Evolutionary conservation across 139 green algal genomes (phyloP).

Genomic region (Asterochloris sp.): DNA sequence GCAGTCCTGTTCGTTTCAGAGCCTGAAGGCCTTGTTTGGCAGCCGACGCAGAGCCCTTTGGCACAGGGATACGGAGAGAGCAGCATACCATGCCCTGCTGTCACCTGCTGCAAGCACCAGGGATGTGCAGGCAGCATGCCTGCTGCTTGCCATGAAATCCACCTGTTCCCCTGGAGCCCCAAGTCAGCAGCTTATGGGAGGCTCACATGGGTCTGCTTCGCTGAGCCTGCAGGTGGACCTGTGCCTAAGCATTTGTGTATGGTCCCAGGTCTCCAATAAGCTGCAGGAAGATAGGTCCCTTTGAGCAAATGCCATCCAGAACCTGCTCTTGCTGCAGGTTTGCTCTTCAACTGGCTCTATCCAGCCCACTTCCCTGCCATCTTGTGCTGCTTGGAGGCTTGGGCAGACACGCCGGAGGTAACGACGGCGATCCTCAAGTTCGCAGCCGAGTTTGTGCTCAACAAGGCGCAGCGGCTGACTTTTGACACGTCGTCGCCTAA

Average conservation of each 20-base stretch:
- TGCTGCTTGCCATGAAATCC: no score
- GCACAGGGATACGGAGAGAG: no score
- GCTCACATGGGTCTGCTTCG: neutral
- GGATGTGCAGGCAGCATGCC: no score
- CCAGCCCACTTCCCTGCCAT: conserved; percentile 82
- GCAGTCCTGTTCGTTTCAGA: neutral
- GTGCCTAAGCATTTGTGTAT: neutral
- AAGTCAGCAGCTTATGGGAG: neutral
- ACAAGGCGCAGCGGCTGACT: conserved; percentile 93
- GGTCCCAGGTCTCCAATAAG: no score
- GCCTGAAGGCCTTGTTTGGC: no score
- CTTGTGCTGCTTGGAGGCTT: conserved; percentile 80
- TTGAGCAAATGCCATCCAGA: neutral
- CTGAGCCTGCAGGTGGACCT: neutral
- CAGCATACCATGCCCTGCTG: no score
- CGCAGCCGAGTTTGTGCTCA: conserved; percentile 93
- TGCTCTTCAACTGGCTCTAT: conserved; percentile 98
- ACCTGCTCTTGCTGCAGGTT: conserved; percentile 28
- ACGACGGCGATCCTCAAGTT: conserved; percentile 96
- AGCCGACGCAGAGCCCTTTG: no score
- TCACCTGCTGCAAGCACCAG: no score
- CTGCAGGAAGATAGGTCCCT: no score
- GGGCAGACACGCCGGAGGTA: conserved; percentile 72
- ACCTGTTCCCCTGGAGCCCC: no score
- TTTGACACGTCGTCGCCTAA: conserved; percentile 95